phyloP scores from a whole-genome alignment of 78 protist species.

The Dictyostelium citrinum region DNA sequence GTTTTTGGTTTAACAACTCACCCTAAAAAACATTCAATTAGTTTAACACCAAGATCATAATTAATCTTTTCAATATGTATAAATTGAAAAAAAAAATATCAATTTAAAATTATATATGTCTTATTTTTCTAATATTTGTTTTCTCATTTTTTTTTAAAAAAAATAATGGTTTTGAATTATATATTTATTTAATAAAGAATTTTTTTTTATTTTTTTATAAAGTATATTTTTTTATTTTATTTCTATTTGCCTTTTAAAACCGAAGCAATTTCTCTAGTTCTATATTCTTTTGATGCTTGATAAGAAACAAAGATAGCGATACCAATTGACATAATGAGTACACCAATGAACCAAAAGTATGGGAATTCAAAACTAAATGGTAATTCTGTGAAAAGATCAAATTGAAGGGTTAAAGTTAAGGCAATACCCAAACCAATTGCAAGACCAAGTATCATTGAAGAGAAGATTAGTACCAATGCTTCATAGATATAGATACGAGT shows the following conservation, averaged over 20 bases:
- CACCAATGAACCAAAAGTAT: constrained; percentile 67
- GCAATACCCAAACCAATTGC: constrained; percentile 81
- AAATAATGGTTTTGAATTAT: no score
- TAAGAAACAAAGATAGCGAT: constrained; percentile 87
- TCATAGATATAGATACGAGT: constrained; percentile 89
- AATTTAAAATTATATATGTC: no score
- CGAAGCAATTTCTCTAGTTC: constrained; percentile 59
- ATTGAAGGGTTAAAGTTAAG: constrained; percentile 87
- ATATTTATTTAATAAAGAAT: no score
- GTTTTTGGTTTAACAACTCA: constrained; percentile 47
- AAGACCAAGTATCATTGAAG: constrained; percentile 59
- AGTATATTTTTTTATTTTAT: not conserved
- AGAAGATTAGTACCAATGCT: constrained; percentile 57
- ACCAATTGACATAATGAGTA: constrained; percentile 63
- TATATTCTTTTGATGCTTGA: constrained; percentile 77
- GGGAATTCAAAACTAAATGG: constrained; percentile 93
- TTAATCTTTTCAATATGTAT: no score
- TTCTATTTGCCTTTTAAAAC: constrained; percentile 81
- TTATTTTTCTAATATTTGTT: no score
- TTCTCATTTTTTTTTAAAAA: no score
- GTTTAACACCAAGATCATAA: not conserved
- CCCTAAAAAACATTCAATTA: not conserved
- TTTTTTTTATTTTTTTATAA: not conserved
- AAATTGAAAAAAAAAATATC: no score
- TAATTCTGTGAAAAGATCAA: constrained; percentile 89